Evolutionary conservation across 2,329 filamentous ascomycete genomes (phyloP), one percentile per base, ranked within the genome.

Genomic region (Sporothrix brunneoviolacea): DNA sequence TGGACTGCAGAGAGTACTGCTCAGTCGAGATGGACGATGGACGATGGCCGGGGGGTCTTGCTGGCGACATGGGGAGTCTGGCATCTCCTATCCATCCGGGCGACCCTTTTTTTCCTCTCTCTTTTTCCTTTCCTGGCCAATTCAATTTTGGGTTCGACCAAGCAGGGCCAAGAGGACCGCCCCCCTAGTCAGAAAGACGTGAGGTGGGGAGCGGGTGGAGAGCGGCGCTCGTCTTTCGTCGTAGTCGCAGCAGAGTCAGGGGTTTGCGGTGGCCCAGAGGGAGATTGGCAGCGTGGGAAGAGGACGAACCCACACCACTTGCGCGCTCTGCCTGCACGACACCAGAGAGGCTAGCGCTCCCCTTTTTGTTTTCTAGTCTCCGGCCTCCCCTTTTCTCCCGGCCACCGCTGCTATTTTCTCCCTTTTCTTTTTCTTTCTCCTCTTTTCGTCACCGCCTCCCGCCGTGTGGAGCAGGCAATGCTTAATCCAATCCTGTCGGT

Each of bases 131-230:
- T 35, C 36, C 24, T 41, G 45, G 28, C 45, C 37, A 41, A 27
- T 41, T 41, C 46, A 35, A 36, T 42, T 35, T 48, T 48, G 37
- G 27, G n/a, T 16, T 16, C 28, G 37, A 40, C 46, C 46, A 36
- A 48, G 46, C 27, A 41, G 19, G 10, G 24, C 24, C 24, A 36
- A 30, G 21, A n/a, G n/a, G 28, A 28, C 27, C 21, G 38, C 2
- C 28, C 46, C 46, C 46, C 37, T 42, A 9, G 38, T 42, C 21
- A 15, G 15, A 35, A 27, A 33, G 28, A 13, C n/a, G 13, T 28
- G 28, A 21, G 45, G 22, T 21, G 28, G 27, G 45, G 36, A 32
- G 21, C 22, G 38, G 24, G 46, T 41, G 46, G 46, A 49, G 46
- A 41, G 24, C n/a, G 13, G 37, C 37, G 15, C 16, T 24, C n/a